phyloP scores from a whole-genome alignment of 331 rosid species.

The Erythrophleum ivorense region DNA sequence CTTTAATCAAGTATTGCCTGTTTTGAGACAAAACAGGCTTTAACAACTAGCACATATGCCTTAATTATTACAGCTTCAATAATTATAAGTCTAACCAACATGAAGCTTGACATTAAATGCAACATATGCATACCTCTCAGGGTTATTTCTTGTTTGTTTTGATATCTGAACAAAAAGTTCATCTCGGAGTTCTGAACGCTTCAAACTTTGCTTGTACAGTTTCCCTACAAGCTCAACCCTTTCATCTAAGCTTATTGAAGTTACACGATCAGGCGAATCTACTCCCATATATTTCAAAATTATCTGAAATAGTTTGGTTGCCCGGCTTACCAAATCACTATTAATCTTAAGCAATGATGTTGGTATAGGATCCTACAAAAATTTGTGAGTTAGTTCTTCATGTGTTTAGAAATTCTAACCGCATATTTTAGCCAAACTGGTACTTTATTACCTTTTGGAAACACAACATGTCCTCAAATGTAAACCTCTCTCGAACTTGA shows the following conservation, averaged over 20 bases:
- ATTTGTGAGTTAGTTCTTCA: slow-evolving; percentile 30
- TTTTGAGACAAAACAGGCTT: slow-evolving; percentile 34
- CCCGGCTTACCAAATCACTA: slow-evolving; percentile 81
- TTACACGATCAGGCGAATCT: slow-evolving; percentile 77
- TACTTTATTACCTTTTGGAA: slow-evolving; percentile 80
- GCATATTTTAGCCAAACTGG: neutral
- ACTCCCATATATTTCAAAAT: slow-evolving; percentile 92
- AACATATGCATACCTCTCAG: slow-evolving; percentile 68
- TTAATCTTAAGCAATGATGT: slow-evolving; percentile 84
- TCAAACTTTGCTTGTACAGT: slow-evolving; percentile 87
- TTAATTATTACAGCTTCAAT: slow-evolving; percentile 1
- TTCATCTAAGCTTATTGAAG: slow-evolving; percentile 77
- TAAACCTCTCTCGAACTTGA: slow-evolving; percentile 74
- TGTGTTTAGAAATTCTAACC: neutral
- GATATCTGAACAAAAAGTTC: slow-evolving; percentile 93
- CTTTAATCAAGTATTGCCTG: slow-evolving; percentile 86
- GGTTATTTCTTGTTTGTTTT: slow-evolving; percentile 92
- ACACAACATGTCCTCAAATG: slow-evolving; percentile 95
- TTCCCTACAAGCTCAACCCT: slow-evolving; percentile 83
- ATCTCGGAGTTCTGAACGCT: slow-evolving; percentile 89
- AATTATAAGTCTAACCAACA: slow-evolving; percentile 19
- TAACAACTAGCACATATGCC: slow-evolving; percentile 4
- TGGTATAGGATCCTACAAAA: slow-evolving; percentile 83
- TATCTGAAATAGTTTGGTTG: slow-evolving; percentile 81
- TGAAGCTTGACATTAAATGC: slow-evolving; percentile 14